A percentile compares a stretch with the other conserved stretches of the same genome.
phyloP scores from a whole-genome alignment of 2,329 filamentous ascomycete genomes.

The Clarireedia hainanense region DNA sequence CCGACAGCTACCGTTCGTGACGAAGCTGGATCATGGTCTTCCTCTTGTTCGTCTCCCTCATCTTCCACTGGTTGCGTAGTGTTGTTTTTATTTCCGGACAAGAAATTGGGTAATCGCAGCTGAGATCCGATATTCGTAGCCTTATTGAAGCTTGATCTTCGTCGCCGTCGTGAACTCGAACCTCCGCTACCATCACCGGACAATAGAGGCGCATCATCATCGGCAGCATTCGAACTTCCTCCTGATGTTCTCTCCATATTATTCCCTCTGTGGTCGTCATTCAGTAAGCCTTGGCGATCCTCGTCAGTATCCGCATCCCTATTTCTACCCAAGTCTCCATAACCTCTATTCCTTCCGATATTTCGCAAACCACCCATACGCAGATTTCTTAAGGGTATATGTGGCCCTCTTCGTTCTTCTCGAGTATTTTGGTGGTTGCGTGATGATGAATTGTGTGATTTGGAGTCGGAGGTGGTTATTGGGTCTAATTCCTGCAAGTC shows the following conservation, averaged over 20 bases:
- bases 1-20: slow-evolving; percentile 73
- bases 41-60: slow-evolving; percentile 37
- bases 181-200: slow-evolving; percentile 25
- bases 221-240: slow-evolving; percentile 45
- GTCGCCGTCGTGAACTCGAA: slow-evolving; percentile 14
- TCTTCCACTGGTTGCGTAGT: slow-evolving; percentile 13
- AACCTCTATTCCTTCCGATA: slow-evolving; percentile 39
- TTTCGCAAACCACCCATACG: slow-evolving; percentile 58
- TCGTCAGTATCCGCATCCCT: slow-evolving; percentile 45
- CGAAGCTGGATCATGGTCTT: slow-evolving; percentile 56
- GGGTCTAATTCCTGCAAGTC: slow-evolving; percentile 77
- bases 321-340: slow-evolving; percentile 52
- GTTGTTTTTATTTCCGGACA: slow-evolving; percentile 34
- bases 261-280: slow-evolving; percentile 47
- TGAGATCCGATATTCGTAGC: slow-evolving; percentile 43
- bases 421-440: slow-evolving; percentile 23
- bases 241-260: slow-evolving; percentile 48
- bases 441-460: slow-evolving; percentile 19
- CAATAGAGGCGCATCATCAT: slow-evolving; percentile 71
- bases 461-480: slow-evolving; percentile 23
- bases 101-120: slow-evolving; percentile 61
- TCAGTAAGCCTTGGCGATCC: slow-evolving; percentile 59
- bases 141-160: slow-evolving; percentile 33
- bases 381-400: slow-evolving; percentile 64
- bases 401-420: slow-evolving; percentile 23